These are phyloP conservation scores for Thalassiosira mediterranea DNA, from an alignment of 352 stramenopile species.

Conservation along the genomic window DNA sequence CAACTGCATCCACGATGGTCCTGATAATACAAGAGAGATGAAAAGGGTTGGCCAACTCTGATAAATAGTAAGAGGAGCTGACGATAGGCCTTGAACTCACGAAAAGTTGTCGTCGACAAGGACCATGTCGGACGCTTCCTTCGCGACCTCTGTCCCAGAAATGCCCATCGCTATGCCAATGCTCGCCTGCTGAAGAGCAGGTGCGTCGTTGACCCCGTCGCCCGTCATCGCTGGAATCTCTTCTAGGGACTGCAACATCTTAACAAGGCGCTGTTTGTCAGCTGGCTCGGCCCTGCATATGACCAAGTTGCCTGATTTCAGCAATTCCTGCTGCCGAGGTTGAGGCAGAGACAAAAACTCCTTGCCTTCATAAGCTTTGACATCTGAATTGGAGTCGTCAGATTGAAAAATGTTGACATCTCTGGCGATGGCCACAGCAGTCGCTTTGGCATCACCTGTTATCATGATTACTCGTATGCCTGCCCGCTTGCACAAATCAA, in stretches of 20 bases:
- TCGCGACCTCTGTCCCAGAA: conserved; percentile 93
- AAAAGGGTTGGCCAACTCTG: conserved; percentile 90
- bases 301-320: conserved; percentile 57
- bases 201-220: conserved; percentile 97
- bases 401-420: conserved; percentile 93
- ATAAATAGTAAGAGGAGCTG: conserved; percentile 94
- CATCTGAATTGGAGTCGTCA: conserved; percentile 5
- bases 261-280: conserved; percentile 90
- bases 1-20: conserved; percentile 90
- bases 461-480: conserved; percentile 98
- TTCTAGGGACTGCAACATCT: conserved; percentile 87
- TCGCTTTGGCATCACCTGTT: conserved; percentile 97
- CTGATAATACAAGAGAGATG: conserved; percentile 72
- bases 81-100: conserved; percentile 96
- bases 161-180: conserved; percentile 98
- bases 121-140: conserved; percentile 95
- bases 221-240: conserved; percentile 95
- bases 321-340: conserved; percentile 19
- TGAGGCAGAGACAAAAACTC: conserved; percentile 63
- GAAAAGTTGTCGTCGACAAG: conserved; percentile 95
- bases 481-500: conserved; percentile 91
- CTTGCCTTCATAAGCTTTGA: conserved; percentile 88
- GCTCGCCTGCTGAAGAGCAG: conserved; percentile 93
- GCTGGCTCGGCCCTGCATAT: conserved; percentile 92
- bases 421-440: conserved; percentile 94